Conservation (phyloP, 164 flowering plant species). For the Buxus sempervirens region DNA sequence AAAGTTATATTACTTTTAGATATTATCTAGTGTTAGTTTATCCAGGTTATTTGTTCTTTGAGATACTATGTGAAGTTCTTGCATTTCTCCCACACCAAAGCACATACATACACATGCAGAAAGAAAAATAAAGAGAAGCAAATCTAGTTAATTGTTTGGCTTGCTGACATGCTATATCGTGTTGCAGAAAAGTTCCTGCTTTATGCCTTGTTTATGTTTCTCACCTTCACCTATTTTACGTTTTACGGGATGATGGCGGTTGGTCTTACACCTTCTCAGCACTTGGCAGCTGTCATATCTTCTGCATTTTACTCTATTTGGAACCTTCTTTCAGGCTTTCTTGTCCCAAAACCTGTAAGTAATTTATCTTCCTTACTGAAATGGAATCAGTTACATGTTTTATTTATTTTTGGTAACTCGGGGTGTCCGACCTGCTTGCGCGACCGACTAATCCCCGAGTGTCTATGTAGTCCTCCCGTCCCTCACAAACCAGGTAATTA, state of each 20-base stretch:
- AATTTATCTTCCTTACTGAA: background rate
- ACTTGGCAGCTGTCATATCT: constrained; percentile 75
- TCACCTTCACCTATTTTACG: constrained; percentile 78
- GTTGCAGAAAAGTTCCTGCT: constrained; percentile 72
- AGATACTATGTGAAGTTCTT: too few species aligned
- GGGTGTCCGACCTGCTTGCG: too few species aligned
- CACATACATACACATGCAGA: too few species aligned
- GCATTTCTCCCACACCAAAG: too few species aligned
- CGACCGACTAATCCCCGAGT: too few species aligned
- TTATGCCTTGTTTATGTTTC: constrained; percentile 71
- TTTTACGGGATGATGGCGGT: constrained; percentile 94
- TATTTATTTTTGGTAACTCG: too few species aligned
- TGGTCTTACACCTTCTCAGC: constrained; percentile 70
- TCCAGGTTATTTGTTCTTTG: too few species aligned
- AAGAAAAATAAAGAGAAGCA: background rate
- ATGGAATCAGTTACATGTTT: background rate
- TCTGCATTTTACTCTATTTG: constrained; percentile 90
- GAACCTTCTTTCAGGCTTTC: constrained; percentile 91
- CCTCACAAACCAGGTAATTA: too few species aligned
- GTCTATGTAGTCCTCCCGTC: too few species aligned
- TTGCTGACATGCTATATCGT: background rate
- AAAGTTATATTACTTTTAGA: too few species aligned
- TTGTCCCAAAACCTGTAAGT: constrained; percentile 73
- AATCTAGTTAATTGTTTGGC: background rate
- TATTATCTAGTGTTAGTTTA: too few species aligned